Evolutionary conservation across 2,329 filamentous ascomycete species (phyloP), one percentile per base, ranked within the genome.

Genomic region (Sporothrix dimorphospora): DNA sequence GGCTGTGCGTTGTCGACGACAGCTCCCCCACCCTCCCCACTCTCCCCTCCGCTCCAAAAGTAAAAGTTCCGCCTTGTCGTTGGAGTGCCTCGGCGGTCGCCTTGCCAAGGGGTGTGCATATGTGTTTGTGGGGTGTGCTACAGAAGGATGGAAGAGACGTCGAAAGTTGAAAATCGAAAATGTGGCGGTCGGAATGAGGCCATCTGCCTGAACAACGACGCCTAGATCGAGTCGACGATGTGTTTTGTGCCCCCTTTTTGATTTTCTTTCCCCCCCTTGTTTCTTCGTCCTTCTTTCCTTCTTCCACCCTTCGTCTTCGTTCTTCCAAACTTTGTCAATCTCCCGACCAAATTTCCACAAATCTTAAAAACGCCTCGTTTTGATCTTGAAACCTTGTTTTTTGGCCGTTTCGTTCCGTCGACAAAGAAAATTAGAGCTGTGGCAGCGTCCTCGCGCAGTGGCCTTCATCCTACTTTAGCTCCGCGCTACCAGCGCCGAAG

Each of bases 81-180:
- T 34, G 24, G 42, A 53, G 11, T 24, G 65, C 65, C 65, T 68
- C 42, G 65, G 30, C n/a, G 45, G 65, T 47, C 27, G 65, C 65
- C 65, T 68, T 68, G 65, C 65, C 65, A 38, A 8, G 47, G 65
- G 21, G 12, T 21, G 12, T 21, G 40, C 9, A 16, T 55, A 21
- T 53, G 49, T 14, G n/a, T 34, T 57, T 57, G 53, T 57, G 53
- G 53, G 27, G 53, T 57, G 53, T 57, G 16, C 24, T 9, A 53
- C 51, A 55, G 24, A 55, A 55, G 51, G 51, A 16, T 55, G 4
- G 51, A 11, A 30, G 24, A 7, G 24, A 57, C 24, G 27, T 57
- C 53, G 27, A 19, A 34, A 19, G 16, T 57, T 27, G 24, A 57
- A 19, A 4, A 34, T 34, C 24, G 53, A 57, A 21, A 57, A 16